Percentiles rank a stretch among this genome's conserved stretches.
Evolutionary conservation across 768 basidiomycete species (phyloP).

Genomic region (Psilocybe sp.): DNA sequence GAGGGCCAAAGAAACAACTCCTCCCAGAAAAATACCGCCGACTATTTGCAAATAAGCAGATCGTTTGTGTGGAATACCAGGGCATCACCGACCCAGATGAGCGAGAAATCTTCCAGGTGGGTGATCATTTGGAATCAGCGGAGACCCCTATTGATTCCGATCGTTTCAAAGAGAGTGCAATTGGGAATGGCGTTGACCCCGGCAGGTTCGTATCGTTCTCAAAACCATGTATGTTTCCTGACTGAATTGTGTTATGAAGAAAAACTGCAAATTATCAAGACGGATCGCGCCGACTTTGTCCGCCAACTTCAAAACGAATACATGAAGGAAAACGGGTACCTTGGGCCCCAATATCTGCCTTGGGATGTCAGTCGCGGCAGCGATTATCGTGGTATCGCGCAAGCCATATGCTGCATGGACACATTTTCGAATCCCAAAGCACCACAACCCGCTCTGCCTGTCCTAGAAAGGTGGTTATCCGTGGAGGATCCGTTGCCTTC

Average conservation of each 20-base stretch:
- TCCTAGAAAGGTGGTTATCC: slow-evolving; percentile 52
- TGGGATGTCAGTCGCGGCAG: slow-evolving; percentile 50
- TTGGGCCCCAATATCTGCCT: slow-evolving; percentile 36
- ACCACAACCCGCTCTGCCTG: slow-evolving; percentile 18
- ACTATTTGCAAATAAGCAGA: slow-evolving; percentile 68
- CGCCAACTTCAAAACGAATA: slow-evolving; percentile 51
- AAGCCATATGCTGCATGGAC: slow-evolving; percentile 51
- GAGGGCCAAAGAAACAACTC: slow-evolving; percentile 19
- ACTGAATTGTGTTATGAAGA: slow-evolving; percentile 32
- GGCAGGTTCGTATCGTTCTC: slow-evolving; percentile 40
- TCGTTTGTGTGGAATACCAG: slow-evolving; percentile 79
- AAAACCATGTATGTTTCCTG: background rate
- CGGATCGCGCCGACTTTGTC: slow-evolving; percentile 55
- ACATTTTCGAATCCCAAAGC: slow-evolving; percentile 27
- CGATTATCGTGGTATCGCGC: slow-evolving; percentile 59
- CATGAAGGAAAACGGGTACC: slow-evolving; percentile 34
- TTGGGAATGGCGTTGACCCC: slow-evolving; percentile 76
- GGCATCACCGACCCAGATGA: slow-evolving; percentile 56
- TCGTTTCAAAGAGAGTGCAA: slow-evolving; percentile 58
- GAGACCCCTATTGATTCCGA: background rate
- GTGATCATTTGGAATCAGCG: slow-evolving; percentile 6
- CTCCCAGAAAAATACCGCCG: slow-evolving; percentile 56
- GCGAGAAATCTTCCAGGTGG: slow-evolving; percentile 71
- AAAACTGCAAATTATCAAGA: slow-evolving; percentile 64
- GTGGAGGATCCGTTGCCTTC: slow-evolving; percentile 26